Conservation (phyloP, 345 rosid genomes). For the Eucalyptus melliodora region DNA sequence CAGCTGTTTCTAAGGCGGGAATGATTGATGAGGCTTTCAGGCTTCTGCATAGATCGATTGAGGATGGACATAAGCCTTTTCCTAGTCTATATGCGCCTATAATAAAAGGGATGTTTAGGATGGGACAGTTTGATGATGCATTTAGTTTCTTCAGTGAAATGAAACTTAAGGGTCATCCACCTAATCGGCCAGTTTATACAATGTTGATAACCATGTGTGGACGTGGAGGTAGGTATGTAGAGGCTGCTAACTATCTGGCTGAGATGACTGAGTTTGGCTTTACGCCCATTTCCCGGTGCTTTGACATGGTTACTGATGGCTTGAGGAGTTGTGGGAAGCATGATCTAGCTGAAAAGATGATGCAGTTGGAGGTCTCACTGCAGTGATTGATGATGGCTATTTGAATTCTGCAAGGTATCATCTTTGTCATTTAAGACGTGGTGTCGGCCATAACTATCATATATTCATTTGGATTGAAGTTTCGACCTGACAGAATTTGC, state of each 20-base stretch:
- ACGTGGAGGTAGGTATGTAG: conserved; percentile 74
- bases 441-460: background rate
- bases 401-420: background rate
- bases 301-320: conserved; percentile 86
- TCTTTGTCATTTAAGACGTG: background rate
- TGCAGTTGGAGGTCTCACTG: conserved; percentile 66
- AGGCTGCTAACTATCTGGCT: conserved; percentile 71
- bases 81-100: conserved; percentile 90
- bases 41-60: conserved; percentile 50
- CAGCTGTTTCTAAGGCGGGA: conserved; percentile 73
- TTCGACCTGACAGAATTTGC: background rate
- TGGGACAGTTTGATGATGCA: conserved; percentile 78
- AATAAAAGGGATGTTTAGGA: conserved; percentile 66
- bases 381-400: conserved; percentile 14
- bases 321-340: conserved; percentile 79
- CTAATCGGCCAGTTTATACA: conserved; percentile 80
- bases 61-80: conserved; percentile 81
- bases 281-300: conserved; percentile 73
- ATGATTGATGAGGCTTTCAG: conserved; percentile 71
- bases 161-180: conserved; percentile 81
- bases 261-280: conserved; percentile 92
- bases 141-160: conserved; percentile 81
- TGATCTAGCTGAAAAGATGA: conserved; percentile 73
- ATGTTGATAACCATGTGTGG: conserved; percentile 94
- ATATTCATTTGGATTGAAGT: background rate